These are phyloP conservation scores for Pseudogymnoascus sp. DNA, from an alignment of 2,329 filamentous ascomycete species.

Conservation along the genomic window DNA sequence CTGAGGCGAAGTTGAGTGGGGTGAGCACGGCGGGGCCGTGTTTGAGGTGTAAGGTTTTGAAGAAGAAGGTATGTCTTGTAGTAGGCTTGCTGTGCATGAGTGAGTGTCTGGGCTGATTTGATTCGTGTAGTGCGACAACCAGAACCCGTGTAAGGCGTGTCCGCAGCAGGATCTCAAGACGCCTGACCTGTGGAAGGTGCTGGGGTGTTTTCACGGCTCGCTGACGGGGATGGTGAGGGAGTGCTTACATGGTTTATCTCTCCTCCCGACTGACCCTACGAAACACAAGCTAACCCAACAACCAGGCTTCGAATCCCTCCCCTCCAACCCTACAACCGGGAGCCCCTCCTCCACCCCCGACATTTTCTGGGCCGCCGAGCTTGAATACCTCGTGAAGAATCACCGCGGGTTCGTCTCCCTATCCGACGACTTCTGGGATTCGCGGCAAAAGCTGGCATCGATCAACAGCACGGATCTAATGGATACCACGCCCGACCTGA, in stretches of 20 bases:
- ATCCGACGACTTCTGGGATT: neutral
- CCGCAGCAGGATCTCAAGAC: neutral
- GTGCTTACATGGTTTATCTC: neutral
- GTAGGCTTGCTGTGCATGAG: neutral
- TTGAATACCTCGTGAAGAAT: neutral
- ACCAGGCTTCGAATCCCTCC: neutral
- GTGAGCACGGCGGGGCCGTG: neutral
- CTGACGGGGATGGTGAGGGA: neutral
- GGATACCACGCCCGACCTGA: neutral
- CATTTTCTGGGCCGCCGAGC: neutral
- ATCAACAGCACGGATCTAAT: neutral
- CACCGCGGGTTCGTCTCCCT: neutral
- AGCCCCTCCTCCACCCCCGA: neutral
- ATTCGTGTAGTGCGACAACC: neutral
- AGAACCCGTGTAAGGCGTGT: neutral
- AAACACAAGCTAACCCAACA: neutral
- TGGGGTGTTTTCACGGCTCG: neutral
- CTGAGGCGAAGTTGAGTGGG: neutral
- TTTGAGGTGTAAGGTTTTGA: conserved; percentile 7
- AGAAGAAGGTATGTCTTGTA: neutral
- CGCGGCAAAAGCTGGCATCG: neutral
- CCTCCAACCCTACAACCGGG: neutral
- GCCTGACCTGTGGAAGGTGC: neutral
- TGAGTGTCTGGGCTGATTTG: neutral
- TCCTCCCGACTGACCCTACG: neutral